Percentiles rank a stretch among this genome's conserved stretches.
Evolutionary conservation across 129 eudicot genomes (phyloP).

Genomic region (Arctium minus): DNA sequence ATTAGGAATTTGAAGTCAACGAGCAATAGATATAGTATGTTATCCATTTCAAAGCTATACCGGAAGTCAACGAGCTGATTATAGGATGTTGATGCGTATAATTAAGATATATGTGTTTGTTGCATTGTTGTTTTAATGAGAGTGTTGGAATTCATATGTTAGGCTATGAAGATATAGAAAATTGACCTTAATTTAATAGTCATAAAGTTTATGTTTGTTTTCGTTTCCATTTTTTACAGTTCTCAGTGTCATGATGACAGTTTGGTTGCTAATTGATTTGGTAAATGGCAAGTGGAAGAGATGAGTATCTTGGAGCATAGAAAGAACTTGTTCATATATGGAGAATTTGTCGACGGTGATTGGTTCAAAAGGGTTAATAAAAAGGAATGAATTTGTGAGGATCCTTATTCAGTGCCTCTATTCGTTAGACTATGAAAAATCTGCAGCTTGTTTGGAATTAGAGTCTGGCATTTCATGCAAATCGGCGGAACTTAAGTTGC

Average conservation of each 20-base stretch:
- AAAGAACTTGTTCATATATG: slow-evolving; percentile 30
- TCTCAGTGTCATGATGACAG: slow-evolving; percentile 5
- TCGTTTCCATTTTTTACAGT: slow-evolving; percentile 12
- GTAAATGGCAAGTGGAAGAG: slow-evolving; percentile 18
- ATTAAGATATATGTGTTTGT: not conserved
- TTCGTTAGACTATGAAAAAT: slow-evolving; percentile 62
- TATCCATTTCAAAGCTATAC: not conserved
- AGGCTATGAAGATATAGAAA: slow-evolving; percentile 1
- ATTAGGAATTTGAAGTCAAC: slow-evolving; percentile 21
- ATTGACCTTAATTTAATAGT: not conserved
- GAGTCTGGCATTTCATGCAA: slow-evolving; percentile 67
- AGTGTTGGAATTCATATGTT: not conserved
- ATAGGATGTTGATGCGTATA: slow-evolving; percentile 1
- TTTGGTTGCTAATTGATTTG: not conserved
- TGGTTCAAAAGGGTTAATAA: slow-evolving; percentile 65
- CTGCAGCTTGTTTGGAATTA: slow-evolving; percentile 78
- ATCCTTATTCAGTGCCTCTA: slow-evolving; percentile 71
- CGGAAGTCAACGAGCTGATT: too few species aligned
- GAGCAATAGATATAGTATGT: not conserved
- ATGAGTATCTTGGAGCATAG: slow-evolving; percentile 33
- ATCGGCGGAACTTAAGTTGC: slow-evolving; percentile 50
- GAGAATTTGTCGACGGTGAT: slow-evolving; percentile 39
- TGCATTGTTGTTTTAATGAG: not conserved
- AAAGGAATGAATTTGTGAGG: slow-evolving; percentile 71
- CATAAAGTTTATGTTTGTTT: not conserved